Evolutionary conservation across 768 basidiomycete species (phyloP).

Genomic region (Lanmaoa rubissima): DNA sequence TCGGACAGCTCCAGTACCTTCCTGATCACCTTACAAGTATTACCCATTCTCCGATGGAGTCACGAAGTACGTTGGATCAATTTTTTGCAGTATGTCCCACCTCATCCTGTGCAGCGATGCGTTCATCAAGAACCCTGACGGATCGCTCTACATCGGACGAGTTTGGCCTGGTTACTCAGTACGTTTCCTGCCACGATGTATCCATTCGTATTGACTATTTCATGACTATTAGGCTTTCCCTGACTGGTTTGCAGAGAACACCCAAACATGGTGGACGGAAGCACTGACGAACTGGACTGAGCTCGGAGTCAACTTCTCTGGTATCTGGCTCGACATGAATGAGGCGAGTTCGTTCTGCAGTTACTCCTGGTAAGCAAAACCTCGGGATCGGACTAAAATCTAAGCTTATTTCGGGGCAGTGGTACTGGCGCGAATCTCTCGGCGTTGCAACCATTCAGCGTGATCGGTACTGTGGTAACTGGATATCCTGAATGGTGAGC

Average conservation of each 20-base stretch:
- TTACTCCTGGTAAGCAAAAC: slow-evolving; percentile 47
- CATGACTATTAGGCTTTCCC: slow-evolving; percentile 46
- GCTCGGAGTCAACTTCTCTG: slow-evolving; percentile 55
- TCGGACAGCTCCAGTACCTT: background rate
- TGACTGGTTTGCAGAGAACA: slow-evolving; percentile 57
- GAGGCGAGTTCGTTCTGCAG: slow-evolving; percentile 65
- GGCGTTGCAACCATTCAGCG: slow-evolving; percentile 54
- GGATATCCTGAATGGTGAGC: slow-evolving; percentile 69
- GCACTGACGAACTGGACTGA: slow-evolving; percentile 54
- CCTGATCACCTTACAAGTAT: slow-evolving; percentile 44
- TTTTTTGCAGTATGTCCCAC: background rate
- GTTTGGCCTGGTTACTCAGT: slow-evolving; percentile 80
- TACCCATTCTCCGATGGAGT: slow-evolving; percentile 62
- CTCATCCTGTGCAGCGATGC: slow-evolving; percentile 44
- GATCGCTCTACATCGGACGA: slow-evolving; percentile 66
- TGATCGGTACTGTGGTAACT: slow-evolving; percentile 47
- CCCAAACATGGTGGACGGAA: slow-evolving; percentile 60
- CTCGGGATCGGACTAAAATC: background rate
- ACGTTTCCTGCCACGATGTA: slow-evolving; percentile 6
- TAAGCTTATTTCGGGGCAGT: slow-evolving; percentile 8
- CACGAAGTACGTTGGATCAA: slow-evolving; percentile 43
- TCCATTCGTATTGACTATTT: background rate
- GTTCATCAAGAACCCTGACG: slow-evolving; percentile 76
- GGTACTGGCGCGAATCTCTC: slow-evolving; percentile 57
- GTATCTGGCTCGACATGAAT: slow-evolving; percentile 73